A percentile compares a stretch with the other conserved stretches of the same genome.
These are phyloP conservation scores for Rhododendron mucronatum DNA, from an alignment of 148 eudicot species.

Conservation along the genomic window DNA sequence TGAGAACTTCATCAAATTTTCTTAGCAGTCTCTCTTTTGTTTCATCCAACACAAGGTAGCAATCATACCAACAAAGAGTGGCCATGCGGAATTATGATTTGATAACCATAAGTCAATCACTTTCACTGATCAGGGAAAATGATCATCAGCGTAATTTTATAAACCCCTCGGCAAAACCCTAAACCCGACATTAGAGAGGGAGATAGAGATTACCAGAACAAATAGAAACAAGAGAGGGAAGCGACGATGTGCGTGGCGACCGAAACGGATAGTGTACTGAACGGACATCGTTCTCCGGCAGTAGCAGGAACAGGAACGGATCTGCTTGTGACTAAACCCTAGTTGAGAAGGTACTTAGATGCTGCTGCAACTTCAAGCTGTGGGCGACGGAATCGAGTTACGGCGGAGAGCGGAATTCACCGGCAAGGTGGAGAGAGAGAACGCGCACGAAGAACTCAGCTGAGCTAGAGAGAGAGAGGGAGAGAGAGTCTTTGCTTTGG, in stretches of 20 bases:
- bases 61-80: background rate
- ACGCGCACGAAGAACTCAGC: background rate
- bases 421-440: background rate
- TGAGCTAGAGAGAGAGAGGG: background rate
- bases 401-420: background rate
- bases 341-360: background rate
- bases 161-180: background rate
- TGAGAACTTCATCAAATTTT: background rate
- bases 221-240: background rate
- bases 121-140: background rate
- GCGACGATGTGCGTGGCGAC: background rate
- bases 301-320: background rate
- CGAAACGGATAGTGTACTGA: background rate
- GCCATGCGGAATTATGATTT: background rate
- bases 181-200: background rate
- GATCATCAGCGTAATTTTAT: background rate
- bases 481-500: background rate
- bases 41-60: background rate
- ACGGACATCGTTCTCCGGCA: background rate
- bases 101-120: background rate
- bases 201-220: conserved; percentile 1
- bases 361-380: background rate
- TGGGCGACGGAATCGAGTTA: background rate
- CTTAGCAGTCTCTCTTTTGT: background rate
- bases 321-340: background rate